Base-by-base conservation (phyloP, 225 moss, liverwort and hornwort species). In the Antitrichia curtipendula region DNA sequence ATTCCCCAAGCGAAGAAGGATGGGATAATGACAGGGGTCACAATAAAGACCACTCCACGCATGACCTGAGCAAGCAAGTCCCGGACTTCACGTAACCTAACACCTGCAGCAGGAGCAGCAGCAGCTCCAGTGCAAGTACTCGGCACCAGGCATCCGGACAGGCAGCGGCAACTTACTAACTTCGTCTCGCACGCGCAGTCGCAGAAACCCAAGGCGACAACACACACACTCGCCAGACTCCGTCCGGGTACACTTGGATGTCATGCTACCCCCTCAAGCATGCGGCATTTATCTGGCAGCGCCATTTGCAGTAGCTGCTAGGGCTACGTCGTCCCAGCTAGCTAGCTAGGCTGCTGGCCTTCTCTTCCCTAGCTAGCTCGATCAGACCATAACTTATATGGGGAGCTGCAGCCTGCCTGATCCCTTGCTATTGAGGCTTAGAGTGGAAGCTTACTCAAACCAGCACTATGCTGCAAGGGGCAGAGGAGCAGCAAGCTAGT, bases 251-350 rank as follows among this genome's bases (percentile, higher is more conserved):
- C 88, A 58, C 81, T 63, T 77, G 71, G 50, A 63, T 88, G 71
- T 64, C 86, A 85, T 65, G 81, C 58, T 58, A 79, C 59, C 43
- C 24, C 38, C 87, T 92, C 89, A 88, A 86, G 90, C 92, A 93
- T 93, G 92, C 86, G 92, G 86, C 90, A 86, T 88, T 93, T 86
- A 92, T 92, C 89, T 88, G 87, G 84, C 84, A 90, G 74, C 72
- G 62, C 83, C 77, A 75, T 66, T 85, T 12, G 76, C 81, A 85
- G 74, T 45, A 66, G 56, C 63, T 59, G 60, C 82, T 84, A 83
- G 76, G 84, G 60, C 86, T 56, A 62, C 61, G 69, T 79, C 53
- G 71, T 31, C 57, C 72, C 47, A 43, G 65, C 66, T 64, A 74
- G 27, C 31, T 72, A 86, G 34, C 53, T 43, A 31, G 56, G 18